Conservation (phyloP, 2,329 filamentous ascomycete species). For the Emergomyces pasteurianus region DNA sequence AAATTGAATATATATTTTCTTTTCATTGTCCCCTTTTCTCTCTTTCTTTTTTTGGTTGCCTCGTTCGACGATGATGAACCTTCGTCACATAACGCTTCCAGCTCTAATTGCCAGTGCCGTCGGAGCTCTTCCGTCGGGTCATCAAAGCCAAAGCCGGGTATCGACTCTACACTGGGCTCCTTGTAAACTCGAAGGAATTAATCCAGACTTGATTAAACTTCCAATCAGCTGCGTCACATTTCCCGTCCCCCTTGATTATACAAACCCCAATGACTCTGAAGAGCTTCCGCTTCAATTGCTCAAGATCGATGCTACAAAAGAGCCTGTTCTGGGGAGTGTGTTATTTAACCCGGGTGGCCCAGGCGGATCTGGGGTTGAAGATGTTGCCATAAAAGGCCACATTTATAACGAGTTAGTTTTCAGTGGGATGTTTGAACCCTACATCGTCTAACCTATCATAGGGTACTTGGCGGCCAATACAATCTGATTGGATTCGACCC, state of each 20-base stretch:
- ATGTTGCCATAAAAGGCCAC: background rate
- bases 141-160: background rate
- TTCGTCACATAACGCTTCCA: background rate
- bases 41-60: background rate
- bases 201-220: background rate
- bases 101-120: background rate
- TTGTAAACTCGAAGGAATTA: background rate
- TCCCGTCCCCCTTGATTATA: slow-evolving; percentile 32
- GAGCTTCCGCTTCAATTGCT: slow-evolving; percentile 24
- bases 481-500: slow-evolving; percentile 10
- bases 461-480: slow-evolving; percentile 6
- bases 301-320: slow-evolving; percentile 19
- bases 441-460: background rate
- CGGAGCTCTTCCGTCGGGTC: background rate
- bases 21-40: background rate
- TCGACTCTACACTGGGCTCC: background rate
- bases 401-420: slow-evolving; percentile 2
- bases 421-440: background rate
- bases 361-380: slow-evolving; percentile 4
- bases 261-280: slow-evolving; percentile 13
- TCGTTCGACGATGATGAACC: background rate
- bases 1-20: too few species aligned
- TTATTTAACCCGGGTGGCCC: slow-evolving; percentile 22
- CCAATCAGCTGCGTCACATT: slow-evolving; percentile 22
- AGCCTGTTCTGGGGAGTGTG: slow-evolving; percentile 27